Percentiles rank a stretch among this genome's conserved stretches.
Evolutionary conservation across 2,329 filamentous ascomycete genomes (phyloP).

Genomic region (Sclerotinia glacialis): DNA sequence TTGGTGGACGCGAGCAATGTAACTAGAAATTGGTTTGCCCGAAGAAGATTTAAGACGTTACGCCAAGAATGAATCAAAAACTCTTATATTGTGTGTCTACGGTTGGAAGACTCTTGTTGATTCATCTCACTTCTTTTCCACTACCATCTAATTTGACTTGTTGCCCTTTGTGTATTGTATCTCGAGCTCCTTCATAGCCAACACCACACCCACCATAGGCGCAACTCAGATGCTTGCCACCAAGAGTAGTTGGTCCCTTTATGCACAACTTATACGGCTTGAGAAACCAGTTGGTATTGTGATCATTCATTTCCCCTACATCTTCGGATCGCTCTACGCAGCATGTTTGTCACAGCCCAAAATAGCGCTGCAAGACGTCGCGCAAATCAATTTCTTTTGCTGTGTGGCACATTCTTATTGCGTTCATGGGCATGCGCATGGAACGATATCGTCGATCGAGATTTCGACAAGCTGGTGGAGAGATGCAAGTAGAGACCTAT

Average conservation of each 20-base stretch:
- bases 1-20: too few relatives aligned
- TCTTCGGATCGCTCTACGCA: neutral
- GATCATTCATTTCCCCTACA: constrained; percentile 2
- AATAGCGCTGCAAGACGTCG: neutral
- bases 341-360: neutral
- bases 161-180: neutral
- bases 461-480: neutral
- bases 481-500: neutral
- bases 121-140: too few relatives aligned
- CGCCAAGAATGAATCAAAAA: too few relatives aligned
- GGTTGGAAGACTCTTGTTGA: too few relatives aligned
- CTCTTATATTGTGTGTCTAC: too few relatives aligned
- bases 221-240: neutral
- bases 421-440: neutral
- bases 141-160: too few relatives aligned
- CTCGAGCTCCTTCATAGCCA: neutral
- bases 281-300: neutral
- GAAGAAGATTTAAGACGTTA: too few relatives aligned
- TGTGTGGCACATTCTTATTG: neutral
- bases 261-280: neutral
- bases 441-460: neutral
- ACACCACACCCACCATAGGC: neutral
- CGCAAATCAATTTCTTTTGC: neutral
- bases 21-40: too few relatives aligned
- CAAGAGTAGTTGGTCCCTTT: neutral